phyloP scores from a whole-genome alignment of 2,329 filamentous ascomycete species.

The Magnaporthiopsis incrustans region DNA sequence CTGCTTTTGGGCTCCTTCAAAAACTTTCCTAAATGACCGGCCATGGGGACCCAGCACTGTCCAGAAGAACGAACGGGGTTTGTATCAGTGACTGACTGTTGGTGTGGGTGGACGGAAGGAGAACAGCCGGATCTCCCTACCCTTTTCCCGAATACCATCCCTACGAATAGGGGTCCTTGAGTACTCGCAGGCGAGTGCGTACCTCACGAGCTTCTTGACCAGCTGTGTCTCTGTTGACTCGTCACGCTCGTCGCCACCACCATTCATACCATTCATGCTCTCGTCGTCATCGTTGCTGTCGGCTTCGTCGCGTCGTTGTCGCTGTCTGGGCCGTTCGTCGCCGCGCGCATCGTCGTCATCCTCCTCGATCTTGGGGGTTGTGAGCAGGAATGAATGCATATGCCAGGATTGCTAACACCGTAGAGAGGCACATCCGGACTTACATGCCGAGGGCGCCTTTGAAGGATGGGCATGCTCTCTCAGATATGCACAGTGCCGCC shows the following conservation, averaged over 20 bases:
- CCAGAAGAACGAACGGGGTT: neutral
- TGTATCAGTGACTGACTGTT: neutral
- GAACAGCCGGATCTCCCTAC: constrained; percentile 25
- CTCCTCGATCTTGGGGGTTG: constrained; percentile 13
- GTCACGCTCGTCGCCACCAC: constrained; percentile 19
- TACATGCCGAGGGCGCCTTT: constrained; percentile 14
- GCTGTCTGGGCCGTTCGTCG: constrained; percentile 9
- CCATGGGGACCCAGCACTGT: constrained; percentile 63
- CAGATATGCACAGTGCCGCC: neutral
- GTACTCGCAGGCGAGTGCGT: constrained; percentile 59
- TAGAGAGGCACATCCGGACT: neutral
- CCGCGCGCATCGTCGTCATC: constrained; percentile 10
- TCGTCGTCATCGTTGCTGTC: constrained; percentile 29
- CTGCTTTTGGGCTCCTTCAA: constrained; percentile 65
- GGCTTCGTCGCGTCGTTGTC: constrained; percentile 6
- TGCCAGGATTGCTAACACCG: neutral
- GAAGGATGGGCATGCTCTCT: constrained; percentile 11
- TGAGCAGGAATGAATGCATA: neutral
- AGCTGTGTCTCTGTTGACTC: constrained; percentile 41
- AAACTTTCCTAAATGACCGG: constrained; percentile 68
- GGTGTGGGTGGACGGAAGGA: neutral
- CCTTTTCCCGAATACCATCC: constrained; percentile 56
- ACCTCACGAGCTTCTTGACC: constrained; percentile 60
- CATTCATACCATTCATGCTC: constrained; percentile 25
- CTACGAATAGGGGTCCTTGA: constrained; percentile 51